phyloP scores from a whole-genome alignment of 495 filamentous ascomycete genomes.

The Daldinia concentrica region DNA sequence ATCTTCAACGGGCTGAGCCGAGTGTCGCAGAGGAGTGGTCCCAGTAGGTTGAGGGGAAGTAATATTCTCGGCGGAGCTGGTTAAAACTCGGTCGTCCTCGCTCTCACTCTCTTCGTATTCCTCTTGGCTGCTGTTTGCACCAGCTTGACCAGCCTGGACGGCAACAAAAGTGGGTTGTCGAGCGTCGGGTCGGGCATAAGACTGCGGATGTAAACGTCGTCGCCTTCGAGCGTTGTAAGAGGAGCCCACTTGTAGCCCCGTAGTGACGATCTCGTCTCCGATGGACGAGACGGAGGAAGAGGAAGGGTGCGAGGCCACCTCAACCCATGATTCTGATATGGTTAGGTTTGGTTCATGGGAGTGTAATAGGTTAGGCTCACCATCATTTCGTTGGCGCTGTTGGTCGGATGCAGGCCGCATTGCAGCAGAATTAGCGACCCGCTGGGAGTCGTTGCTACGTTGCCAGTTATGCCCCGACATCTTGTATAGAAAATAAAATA shows the following conservation, averaged over 20 bases:
- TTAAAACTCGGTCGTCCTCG: constrained; percentile 83
- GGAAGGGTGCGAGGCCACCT: constrained; percentile 91
- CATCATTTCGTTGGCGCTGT: constrained; percentile 42
- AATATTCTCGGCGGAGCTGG: constrained; percentile 84
- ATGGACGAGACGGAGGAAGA: constrained; percentile 89
- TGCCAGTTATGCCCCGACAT: constrained; percentile 40
- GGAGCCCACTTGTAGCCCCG: constrained; percentile 77
- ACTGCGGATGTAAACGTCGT: constrained; percentile 63
- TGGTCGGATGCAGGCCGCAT: constrained; percentile 34
- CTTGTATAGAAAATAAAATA: not conserved
- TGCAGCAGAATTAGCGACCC: constrained; percentile 30
- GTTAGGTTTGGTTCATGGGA: constrained; percentile 31
- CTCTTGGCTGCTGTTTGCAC: constrained; percentile 69
- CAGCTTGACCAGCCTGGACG: constrained; percentile 55
- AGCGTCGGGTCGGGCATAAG: constrained; percentile 44
- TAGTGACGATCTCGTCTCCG: constrained; percentile 87
- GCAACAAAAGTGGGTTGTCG: constrained; percentile 49
- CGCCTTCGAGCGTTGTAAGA: constrained; percentile 62
- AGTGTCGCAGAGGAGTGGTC: constrained; percentile 39
- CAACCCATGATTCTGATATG: constrained; percentile 90
- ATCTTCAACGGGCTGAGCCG: constrained; percentile 54
- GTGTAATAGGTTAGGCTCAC: constrained; percentile 32
- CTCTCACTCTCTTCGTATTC: constrained; percentile 74
- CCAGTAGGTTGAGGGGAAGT: constrained; percentile 42
- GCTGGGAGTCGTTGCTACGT: constrained; percentile 30